Evolutionary conservation across 176 grass and related monocot genomes (phyloP), one percentile per base, ranked within the genome.

Genomic region (Avena insularis): DNA sequence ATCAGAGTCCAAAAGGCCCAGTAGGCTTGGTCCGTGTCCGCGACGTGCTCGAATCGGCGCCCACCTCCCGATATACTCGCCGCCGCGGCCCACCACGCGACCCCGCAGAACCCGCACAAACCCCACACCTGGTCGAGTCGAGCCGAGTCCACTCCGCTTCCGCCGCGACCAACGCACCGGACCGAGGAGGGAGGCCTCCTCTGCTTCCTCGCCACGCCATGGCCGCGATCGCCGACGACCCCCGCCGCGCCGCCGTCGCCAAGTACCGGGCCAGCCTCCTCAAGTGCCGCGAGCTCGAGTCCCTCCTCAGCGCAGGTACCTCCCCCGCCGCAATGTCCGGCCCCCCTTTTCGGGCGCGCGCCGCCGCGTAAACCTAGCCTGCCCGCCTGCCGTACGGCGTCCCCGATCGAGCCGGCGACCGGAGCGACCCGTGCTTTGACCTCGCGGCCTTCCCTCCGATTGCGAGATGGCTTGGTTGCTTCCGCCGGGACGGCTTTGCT

Each of bases 191-290:
- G 5, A 6, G 23, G 27, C 62, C 62, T 66, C 25, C 61, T 64
- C 25, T 0, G 8, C 46, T 29, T 0, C 62, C 62, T 3, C 62
- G 1, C 27, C 62, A 66, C 62, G 64, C 72, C 74, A 77, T 77
- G 74, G 50, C 74, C 25, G 27, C 49, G 49, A 9, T 33, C 74
- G 74, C 25, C 74, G 49, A 11, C 49, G 23, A 27, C 48, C 25
- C 23, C 48, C 73, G 73, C 73, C 48, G 47, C 73, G 12, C 3
- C 46, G 72, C 3, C 47, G 6, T 31, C 14, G 2, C 49, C 74
- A 56, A 77, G 49, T 35, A 77, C 74, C 27, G 74, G 15, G 50
- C 8, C 74, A 56, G 3, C 49, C 74, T 77, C 25, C 74, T 76
- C 73, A 0, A 15, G 3, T 76, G 6, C 48, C 73, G 47, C 13